Evolutionary conservation across 768 basidiomycete genomes (phyloP).

Genomic region (Holtermanniella nyarrowii): DNA sequence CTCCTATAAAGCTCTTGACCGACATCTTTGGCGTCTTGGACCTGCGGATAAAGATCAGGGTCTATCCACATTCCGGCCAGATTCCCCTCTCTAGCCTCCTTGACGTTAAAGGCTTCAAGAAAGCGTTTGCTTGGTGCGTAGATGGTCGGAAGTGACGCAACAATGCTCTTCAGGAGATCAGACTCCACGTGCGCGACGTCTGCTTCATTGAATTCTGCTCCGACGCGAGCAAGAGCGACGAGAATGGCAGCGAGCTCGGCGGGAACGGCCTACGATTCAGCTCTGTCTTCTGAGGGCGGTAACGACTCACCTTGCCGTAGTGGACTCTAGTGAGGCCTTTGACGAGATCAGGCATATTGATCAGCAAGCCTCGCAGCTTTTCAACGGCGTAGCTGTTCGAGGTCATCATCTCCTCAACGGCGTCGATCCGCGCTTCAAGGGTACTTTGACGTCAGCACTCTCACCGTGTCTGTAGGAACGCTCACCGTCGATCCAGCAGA

Average conservation of each 20-base stretch:
- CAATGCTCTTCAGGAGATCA: conserved; percentile 57
- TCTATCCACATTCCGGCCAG: conserved; percentile 64
- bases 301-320: conserved; percentile 63
- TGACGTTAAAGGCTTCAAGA: conserved; percentile 51
- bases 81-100: conserved; percentile 55
- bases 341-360: conserved; percentile 69
- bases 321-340: conserved; percentile 79
- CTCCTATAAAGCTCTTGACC: conserved; percentile 18
- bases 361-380: conserved; percentile 58
- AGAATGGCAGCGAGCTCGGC: conserved; percentile 68
- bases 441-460: conserved; percentile 44
- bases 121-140: conserved; percentile 50
- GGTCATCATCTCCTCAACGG: conserved; percentile 67
- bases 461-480: conserved; percentile 1
- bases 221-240: conserved; percentile 63
- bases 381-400: conserved; percentile 54
- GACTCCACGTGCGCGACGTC: conserved; percentile 56
- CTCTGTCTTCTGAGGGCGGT: neutral
- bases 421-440: conserved; percentile 66
- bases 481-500: conserved; percentile 59
- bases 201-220: conserved; percentile 48
- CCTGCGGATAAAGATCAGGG: conserved; percentile 47
- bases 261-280: conserved; percentile 57
- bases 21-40: conserved; percentile 57
- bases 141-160: conserved; percentile 59